Percentiles rank a stretch among this genome's conserved stretches.
phyloP scores from a whole-genome alignment of 31 red algal genomes.

The Asparagopsis taxiformis region DNA sequence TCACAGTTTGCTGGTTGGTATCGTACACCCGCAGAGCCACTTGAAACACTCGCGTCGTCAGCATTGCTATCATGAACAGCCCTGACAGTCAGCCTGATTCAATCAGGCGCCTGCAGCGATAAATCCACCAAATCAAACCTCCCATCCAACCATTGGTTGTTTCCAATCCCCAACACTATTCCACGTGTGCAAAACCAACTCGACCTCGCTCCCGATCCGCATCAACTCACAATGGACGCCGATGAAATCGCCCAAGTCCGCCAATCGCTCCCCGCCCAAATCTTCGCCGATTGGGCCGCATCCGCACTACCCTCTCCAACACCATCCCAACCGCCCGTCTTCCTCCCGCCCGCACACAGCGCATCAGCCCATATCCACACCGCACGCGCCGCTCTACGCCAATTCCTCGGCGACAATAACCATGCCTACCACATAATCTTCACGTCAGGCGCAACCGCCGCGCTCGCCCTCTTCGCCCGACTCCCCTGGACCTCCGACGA shows the following conservation, averaged over 20 bases:
- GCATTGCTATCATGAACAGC: no score
- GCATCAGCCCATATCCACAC: background rate
- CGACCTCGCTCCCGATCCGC: background rate
- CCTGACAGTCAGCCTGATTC: no score
- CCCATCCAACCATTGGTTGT: no score
- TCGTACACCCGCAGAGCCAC: no score
- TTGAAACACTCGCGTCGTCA: no score
- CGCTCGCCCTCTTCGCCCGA: slow-evolving; percentile 39
- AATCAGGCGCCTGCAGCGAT: no score
- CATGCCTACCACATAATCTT: slow-evolving; percentile 38
- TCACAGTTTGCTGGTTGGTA: no score
- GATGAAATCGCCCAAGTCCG: slow-evolving; percentile 5
- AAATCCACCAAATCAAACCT: no score
- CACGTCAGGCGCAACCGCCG: slow-evolving; percentile 56
- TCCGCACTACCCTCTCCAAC: slow-evolving; percentile 36
- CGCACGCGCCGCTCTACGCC: slow-evolving; percentile 18
- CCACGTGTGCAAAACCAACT: no score
- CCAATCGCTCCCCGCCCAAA: slow-evolving; percentile 11
- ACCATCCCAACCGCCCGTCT: background rate
- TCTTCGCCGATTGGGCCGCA: slow-evolving; percentile 48
- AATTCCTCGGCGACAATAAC: slow-evolving; percentile 26
- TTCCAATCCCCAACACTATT: no score
- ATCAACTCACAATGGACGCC: slow-evolving; percentile 7
- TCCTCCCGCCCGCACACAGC: slow-evolving; percentile 35
- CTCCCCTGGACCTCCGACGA: slow-evolving; percentile 34